phyloP scores from a whole-genome alignment of 2,329 filamentous ascomycete species.

The Pseudogymnoascus sp. region DNA sequence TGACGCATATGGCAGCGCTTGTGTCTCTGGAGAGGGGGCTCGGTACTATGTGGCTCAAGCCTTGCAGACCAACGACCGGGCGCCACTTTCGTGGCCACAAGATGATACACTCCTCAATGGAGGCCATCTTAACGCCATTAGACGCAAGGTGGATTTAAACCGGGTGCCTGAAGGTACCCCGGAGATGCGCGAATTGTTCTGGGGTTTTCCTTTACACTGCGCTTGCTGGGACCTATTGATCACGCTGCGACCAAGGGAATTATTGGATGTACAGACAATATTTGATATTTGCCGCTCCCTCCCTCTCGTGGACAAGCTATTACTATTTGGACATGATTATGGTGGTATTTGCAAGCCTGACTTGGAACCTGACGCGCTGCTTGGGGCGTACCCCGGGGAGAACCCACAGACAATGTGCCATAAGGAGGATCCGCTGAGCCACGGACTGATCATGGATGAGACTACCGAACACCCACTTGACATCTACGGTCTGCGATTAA shows the following conservation, averaged over 20 bases:
- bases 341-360: neutral
- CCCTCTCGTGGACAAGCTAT: neutral
- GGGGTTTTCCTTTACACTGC: neutral
- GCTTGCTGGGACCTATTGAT: neutral
- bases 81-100: neutral
- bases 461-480: neutral
- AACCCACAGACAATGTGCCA: neutral
- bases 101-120: neutral
- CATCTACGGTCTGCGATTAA: neutral
- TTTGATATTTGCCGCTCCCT: neutral
- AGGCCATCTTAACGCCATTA: too few relatives aligned
- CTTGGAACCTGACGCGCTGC: neutral
- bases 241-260: neutral
- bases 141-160: neutral
- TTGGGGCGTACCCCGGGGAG: neutral
- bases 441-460: neutral
- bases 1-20: neutral
- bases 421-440: neutral
- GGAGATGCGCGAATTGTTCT: neutral
- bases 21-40: neutral
- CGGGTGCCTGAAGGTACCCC: neutral
- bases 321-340: neutral
- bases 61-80: neutral
- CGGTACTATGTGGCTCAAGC: neutral
- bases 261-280: neutral